A percentile compares a stretch with the other conserved stretches of the same genome.
phyloP scores from a whole-genome alignment of 2,329 filamentous ascomycete genomes.

The Aspergillus thermomutatus region DNA sequence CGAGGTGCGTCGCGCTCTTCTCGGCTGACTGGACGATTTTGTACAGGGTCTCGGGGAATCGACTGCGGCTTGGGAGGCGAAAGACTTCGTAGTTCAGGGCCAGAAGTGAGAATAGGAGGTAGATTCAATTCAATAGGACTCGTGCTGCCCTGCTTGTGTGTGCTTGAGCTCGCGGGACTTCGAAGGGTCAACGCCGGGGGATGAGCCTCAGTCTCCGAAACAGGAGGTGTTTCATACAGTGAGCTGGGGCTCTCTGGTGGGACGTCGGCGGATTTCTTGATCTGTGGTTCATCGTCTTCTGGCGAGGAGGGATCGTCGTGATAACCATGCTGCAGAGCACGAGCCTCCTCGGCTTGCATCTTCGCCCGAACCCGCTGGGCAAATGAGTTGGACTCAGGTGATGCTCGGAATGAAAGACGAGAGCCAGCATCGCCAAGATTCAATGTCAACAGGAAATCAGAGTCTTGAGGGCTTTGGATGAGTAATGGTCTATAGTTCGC shows the following conservation, averaged over 20 bases:
- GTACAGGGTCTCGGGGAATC: conserved; percentile 9
- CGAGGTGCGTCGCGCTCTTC: conserved; percentile 15
- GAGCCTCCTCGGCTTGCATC: conserved; percentile 53
- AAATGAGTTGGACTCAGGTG: conserved; percentile 43
- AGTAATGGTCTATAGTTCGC: conserved; percentile 27
- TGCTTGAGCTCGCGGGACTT: conserved; percentile 21
- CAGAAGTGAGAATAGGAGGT: conserved; percentile 21
- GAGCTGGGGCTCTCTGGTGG: conserved; percentile 22
- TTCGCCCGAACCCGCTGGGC: conserved; percentile 47
- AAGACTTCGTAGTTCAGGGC: conserved; percentile 15
- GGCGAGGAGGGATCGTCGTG: conserved; percentile 29
- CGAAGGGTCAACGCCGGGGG: conserved; percentile 27
- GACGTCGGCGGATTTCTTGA: conserved; percentile 4
- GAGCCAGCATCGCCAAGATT: conserved; percentile 28
- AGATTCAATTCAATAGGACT: conserved; percentile 24
- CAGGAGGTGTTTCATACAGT: conserved; percentile 26
- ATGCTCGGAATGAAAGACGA: conserved; percentile 38
- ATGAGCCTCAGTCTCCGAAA: conserved; percentile 22
- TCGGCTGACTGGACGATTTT: conserved; percentile 14
- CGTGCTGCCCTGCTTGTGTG: conserved; percentile 14
- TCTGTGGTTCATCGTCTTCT: conserved; percentile 16
- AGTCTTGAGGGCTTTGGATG: conserved; percentile 33
- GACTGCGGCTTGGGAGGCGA: conserved; percentile 15
- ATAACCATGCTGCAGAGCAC: conserved; percentile 45
- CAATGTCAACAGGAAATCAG: conserved; percentile 36